Conservation (phyloP, 179 eudicot genomes). For the Patellifolia procumbens region DNA sequence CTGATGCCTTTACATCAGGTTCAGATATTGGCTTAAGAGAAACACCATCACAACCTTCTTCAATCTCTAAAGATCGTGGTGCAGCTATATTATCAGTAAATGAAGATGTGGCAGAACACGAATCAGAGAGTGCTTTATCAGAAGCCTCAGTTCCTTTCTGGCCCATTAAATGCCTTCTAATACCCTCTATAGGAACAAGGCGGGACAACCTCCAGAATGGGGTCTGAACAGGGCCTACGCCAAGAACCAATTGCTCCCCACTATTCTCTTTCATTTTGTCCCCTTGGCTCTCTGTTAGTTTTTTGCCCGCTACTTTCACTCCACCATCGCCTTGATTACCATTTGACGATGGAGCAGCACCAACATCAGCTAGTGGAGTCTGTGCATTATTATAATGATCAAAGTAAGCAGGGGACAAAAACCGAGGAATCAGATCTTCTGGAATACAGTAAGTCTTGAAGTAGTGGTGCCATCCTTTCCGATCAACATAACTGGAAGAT, state of each 20-base stretch:
- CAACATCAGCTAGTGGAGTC: conserved; percentile 32
- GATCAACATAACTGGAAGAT: conserved; percentile 73
- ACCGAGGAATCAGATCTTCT: conserved; percentile 93
- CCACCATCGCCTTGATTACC: conserved; percentile 37
- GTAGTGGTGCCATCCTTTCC: conserved; percentile 92
- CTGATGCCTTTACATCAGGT: conserved; percentile 40
- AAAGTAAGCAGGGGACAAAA: conserved; percentile 95
- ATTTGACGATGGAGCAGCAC: conserved; percentile 34
- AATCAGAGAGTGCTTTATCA: conserved; percentile 38
- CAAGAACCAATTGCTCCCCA: conserved; percentile 84
- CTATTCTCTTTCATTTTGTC: conserved; percentile 55
- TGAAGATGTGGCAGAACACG: conserved; percentile 49
- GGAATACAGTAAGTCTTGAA: conserved; percentile 98
- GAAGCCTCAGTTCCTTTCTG: conserved; percentile 53
- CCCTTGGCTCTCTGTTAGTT: conserved; percentile 41
- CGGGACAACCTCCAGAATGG: conserved; percentile 94
- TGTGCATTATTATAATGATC: conserved; percentile 93
- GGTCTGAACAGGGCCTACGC: conserved; percentile 91
- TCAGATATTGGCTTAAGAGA: conserved; percentile 74
- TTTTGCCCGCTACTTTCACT: conserved; percentile 48
- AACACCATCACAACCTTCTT: conserved; percentile 89
- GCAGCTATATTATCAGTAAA: conserved; percentile 43
- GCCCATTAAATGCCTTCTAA: conserved; percentile 56
- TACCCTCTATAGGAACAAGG: conserved; percentile 88
- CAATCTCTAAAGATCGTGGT: conserved; percentile 85